phyloP scores from a whole-genome alignment of 345 rosid species.

The Citrus australasica region DNA sequence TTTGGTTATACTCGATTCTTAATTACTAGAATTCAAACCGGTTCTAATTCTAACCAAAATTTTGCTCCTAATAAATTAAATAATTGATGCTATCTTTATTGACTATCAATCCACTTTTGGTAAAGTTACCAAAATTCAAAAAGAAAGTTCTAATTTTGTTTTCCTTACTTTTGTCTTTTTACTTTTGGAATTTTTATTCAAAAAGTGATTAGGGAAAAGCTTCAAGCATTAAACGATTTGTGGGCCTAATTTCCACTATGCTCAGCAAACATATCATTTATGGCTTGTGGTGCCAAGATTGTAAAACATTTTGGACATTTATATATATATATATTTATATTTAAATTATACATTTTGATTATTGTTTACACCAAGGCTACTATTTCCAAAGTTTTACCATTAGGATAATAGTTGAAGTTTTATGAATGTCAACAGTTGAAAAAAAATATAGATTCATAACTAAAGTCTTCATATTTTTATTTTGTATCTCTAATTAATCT shows the following conservation, averaged over 20 bases:
- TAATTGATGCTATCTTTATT: no score
- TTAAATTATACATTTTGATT: background rate
- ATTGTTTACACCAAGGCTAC: background rate
- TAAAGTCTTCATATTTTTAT: background rate
- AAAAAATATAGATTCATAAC: background rate
- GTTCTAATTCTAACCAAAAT: no score
- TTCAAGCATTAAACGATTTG: constrained; percentile 22
- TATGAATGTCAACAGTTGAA: no score
- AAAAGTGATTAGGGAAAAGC: constrained; percentile 19
- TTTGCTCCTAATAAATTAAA: no score
- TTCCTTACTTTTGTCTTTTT: background rate
- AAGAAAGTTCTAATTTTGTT: background rate
- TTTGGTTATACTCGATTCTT: no score
- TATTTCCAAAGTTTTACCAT: background rate
- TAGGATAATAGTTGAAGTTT: no score
- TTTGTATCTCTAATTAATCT: no score
- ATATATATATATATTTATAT: no score
- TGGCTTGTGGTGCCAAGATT: background rate
- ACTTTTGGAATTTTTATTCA: background rate
- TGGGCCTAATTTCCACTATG: constrained; percentile 19
- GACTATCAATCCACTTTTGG: background rate
- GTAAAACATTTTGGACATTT: background rate
- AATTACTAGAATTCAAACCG: no score
- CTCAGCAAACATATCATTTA: background rate
- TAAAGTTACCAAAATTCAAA: background rate